Percentiles rank a stretch among this genome's conserved stretches.
phyloP scores from a whole-genome alignment of 805 yeast species.

The Saccharomycopsis lassenensis region DNA sequence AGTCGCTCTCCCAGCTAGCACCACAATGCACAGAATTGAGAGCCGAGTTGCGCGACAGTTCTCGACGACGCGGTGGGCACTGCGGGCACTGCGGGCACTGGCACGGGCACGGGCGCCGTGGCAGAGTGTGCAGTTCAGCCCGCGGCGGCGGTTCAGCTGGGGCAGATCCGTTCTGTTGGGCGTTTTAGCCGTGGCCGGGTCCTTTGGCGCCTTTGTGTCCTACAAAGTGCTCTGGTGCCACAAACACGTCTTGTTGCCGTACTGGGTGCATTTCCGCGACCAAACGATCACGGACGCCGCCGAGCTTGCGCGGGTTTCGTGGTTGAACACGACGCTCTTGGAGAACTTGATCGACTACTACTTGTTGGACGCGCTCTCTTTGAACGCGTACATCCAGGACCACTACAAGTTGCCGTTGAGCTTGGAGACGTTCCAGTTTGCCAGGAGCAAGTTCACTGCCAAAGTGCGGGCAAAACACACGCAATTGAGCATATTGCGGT shows the following conservation, averaged over 20 bases:
- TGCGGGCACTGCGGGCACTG: neutral
- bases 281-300: neutral
- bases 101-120: neutral
- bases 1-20: too few species aligned
- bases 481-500: too few species aligned
- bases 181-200: neutral
- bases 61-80: neutral
- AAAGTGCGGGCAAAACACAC: too few species aligned
- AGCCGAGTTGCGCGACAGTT: neutral
- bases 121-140: neutral
- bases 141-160: too few species aligned
- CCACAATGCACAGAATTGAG: neutral
- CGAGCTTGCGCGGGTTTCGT: neutral
- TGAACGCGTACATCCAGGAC: conserved; percentile 2
- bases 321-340: conserved; percentile 3
- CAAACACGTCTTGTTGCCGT: conserved; percentile 5
- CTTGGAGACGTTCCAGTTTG: conserved; percentile 4
- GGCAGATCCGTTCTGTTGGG: neutral
- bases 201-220: conserved; percentile 6
- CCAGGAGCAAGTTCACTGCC: conserved; percentile 3
- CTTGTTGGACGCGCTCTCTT: conserved; percentile 5
- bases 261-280: neutral
- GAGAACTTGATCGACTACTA: conserved; percentile 11
- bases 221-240: conserved; percentile 6
- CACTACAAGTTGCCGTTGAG: conserved; percentile 7